A percentile compares a stretch with the other conserved stretches of the same genome.
phyloP scores from a whole-genome alignment of 176 grass and related monocot genomes.

The Canna indica region DNA sequence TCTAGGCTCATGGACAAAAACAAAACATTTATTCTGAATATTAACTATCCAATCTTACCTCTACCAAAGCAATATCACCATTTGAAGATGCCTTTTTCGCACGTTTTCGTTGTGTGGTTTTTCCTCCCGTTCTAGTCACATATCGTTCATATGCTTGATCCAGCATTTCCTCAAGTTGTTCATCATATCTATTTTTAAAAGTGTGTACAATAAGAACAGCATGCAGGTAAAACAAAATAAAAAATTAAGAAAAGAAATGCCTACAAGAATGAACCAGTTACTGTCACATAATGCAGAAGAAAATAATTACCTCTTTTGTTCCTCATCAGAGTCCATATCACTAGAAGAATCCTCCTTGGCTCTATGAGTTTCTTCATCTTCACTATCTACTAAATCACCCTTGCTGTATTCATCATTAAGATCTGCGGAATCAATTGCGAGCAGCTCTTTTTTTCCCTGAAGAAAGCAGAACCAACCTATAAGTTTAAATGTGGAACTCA shows the following conservation, averaged over 20 bases:
- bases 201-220: not conserved
- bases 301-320: slow-evolving; percentile 55
- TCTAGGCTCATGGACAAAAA: not conserved
- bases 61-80: slow-evolving; percentile 67
- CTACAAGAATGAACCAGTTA: not conserved
- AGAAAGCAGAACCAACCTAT: slow-evolving; percentile 12
- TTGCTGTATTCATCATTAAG: slow-evolving; percentile 44
- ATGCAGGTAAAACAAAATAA: not conserved
- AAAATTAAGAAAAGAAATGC: not conserved
- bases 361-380: slow-evolving; percentile 41
- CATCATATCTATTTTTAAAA: slow-evolving; percentile 52
- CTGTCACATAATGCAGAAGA: not conserved
- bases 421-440: slow-evolving; percentile 59
- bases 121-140: slow-evolving; percentile 75
- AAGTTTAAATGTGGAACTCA: not conserved
- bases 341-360: slow-evolving; percentile 26
- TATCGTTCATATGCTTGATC: slow-evolving; percentile 86
- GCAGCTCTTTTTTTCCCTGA: slow-evolving; percentile 73
- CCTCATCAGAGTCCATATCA: slow-evolving; percentile 81
- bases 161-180: slow-evolving; percentile 83
- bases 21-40: not conserved
- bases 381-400: slow-evolving; percentile 33
- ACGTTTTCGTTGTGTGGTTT: slow-evolving; percentile 69
- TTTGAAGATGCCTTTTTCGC: slow-evolving; percentile 43
- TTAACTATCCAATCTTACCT: slow-evolving; percentile 38